These are phyloP conservation scores for barley (Hordeum vulgare) DNA, from an alignment of 176 grass and related monocot genomes.

Conservation along the genomic window DNA sequence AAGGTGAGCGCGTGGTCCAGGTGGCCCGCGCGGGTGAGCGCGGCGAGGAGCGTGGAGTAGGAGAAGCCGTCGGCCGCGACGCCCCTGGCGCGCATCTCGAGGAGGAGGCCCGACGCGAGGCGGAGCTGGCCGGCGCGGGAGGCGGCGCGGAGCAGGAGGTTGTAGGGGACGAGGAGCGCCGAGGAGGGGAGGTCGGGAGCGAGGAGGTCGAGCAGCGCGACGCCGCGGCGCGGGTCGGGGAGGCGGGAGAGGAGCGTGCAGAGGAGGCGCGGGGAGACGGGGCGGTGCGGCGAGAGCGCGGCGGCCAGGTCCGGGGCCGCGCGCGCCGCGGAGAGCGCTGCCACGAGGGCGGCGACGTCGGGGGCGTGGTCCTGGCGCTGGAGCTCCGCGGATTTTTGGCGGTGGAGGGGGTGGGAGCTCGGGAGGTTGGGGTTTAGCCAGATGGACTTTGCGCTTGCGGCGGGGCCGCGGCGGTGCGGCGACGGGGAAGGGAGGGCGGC, in stretches of 20 bases:
- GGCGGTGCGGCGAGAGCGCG: constrained; percentile 47
- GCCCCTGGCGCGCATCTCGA: constrained; percentile 57
- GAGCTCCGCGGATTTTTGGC: constrained; percentile 16
- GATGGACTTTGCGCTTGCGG: constrained; percentile 24
- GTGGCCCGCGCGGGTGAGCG: constrained; percentile 65
- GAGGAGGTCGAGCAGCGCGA: constrained; percentile 77
- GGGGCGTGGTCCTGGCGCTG: constrained; percentile 35
- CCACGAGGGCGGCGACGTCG: constrained; percentile 48
- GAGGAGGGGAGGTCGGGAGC: constrained; percentile 27
- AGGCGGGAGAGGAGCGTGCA: constrained; percentile 83
- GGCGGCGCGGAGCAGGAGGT: constrained; percentile 62
- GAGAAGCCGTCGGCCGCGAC: constrained; percentile 69
- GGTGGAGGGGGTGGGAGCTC: constrained; percentile 29
- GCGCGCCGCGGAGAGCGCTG: constrained; percentile 39
- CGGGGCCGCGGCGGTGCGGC: not conserved
- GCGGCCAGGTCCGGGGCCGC: constrained; percentile 46
- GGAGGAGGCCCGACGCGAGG: constrained; percentile 75
- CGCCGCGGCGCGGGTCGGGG: constrained; percentile 52
- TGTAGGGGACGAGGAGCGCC: constrained; percentile 59
- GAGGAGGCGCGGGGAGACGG: constrained; percentile 77
- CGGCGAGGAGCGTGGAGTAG: constrained; percentile 83
- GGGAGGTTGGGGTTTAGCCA: constrained; percentile 49
- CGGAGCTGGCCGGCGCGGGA: constrained; percentile 45
- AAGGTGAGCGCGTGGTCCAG: constrained; percentile 76
- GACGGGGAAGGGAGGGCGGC: constrained; percentile 12